These are phyloP conservation scores for Pyrus betulifolia DNA, from an alignment of 306 rosid genomes.

Conservation along the genomic window DNA sequence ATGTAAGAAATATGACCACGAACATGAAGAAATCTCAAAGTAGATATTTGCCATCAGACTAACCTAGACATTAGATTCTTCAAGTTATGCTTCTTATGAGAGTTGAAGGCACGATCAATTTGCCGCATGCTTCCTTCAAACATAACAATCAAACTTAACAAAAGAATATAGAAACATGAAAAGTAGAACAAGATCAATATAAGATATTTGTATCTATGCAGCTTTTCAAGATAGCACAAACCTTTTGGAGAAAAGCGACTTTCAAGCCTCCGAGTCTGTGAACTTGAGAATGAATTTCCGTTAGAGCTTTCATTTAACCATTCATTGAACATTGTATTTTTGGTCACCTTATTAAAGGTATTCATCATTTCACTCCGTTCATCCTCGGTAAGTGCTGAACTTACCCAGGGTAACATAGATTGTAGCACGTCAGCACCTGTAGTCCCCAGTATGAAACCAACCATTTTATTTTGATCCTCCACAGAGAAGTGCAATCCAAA, in stretches of 20 bases:
- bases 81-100: constrained; percentile 64
- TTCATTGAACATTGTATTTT: constrained; percentile 80
- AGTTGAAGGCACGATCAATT: constrained; percentile 62
- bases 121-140: constrained; percentile 51
- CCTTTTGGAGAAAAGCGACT: constrained; percentile 43
- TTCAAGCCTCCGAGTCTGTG: constrained; percentile 37
- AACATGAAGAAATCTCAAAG: background rate
- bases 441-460: constrained; percentile 77
- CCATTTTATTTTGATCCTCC: constrained; percentile 81
- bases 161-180: constrained; percentile 9
- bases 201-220: background rate
- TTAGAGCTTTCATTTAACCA: constrained; percentile 76
- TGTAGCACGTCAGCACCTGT: constrained; percentile 85
- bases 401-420: constrained; percentile 86
- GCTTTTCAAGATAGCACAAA: constrained; percentile 2
- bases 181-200: background rate
- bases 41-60: constrained; percentile 7
- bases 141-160: constrained; percentile 27
- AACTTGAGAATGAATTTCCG: constrained; percentile 45
- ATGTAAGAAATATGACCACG: background rate
- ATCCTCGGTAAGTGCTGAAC: constrained; percentile 71
- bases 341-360: constrained; percentile 74
- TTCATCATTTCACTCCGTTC: constrained; percentile 72
- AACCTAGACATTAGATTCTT: constrained; percentile 85
- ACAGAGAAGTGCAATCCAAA: constrained; percentile 71